Evolutionary conservation across 768 basidiomycete species (phyloP).

Genomic region (Pulveroboletus sp.): DNA sequence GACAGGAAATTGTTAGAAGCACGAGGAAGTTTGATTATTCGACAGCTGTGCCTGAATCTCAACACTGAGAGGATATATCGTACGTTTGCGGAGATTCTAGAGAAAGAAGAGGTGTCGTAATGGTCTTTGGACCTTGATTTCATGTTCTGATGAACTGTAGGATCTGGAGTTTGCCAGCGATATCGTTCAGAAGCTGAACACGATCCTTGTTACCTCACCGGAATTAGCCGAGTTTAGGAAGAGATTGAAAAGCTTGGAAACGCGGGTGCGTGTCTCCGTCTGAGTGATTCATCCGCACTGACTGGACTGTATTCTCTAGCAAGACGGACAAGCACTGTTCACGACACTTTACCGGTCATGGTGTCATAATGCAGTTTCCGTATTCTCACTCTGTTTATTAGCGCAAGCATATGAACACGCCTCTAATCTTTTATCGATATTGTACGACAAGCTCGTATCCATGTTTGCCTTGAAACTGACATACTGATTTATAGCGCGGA

Average conservation of each 20-base stretch:
- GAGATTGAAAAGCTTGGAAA: constrained; percentile 88
- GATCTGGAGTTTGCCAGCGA: constrained; percentile 97
- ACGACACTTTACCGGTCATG: constrained; percentile 93
- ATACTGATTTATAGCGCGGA: constrained; percentile 62
- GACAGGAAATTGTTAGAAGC: constrained; percentile 86
- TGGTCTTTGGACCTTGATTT: background rate
- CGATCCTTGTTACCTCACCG: constrained; percentile 93
- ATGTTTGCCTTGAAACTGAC: background rate
- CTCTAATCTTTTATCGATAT: constrained; percentile 91
- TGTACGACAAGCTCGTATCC: constrained; percentile 46
- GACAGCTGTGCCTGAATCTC: constrained; percentile 89
- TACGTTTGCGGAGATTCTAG: constrained; percentile 93
- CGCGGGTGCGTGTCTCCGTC: constrained; percentile 53
- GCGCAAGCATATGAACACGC: constrained; percentile 99
- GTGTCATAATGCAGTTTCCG: constrained; percentile 98
- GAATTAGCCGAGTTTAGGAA: constrained; percentile 94
- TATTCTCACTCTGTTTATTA: constrained; percentile 91
- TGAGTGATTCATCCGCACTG: background rate
- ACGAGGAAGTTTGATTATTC: constrained; percentile 90
- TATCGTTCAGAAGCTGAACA: constrained; percentile 95
- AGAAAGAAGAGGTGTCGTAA: constrained; percentile 85
- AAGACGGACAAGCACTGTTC: constrained; percentile 96
- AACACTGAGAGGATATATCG: constrained; percentile 95
- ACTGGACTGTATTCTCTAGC: constrained; percentile 33
- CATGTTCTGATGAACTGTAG: constrained; percentile 34